Evolutionary conservation across 164 flowering plant genomes (phyloP).

Genomic region (Dillenia turbinata): DNA sequence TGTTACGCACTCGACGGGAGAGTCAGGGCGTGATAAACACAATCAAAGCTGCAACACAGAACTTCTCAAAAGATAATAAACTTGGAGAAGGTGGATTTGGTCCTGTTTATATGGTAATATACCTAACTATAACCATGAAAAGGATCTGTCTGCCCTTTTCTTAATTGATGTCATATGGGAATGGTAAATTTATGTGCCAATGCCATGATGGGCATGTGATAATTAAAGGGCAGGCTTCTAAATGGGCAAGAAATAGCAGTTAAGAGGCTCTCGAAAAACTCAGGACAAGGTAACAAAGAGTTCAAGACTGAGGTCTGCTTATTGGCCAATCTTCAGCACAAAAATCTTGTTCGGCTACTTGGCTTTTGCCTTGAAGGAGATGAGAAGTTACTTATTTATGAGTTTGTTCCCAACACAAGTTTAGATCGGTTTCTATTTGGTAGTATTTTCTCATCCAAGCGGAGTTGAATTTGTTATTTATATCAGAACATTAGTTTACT

Average conservation of each 20-base stretch:
- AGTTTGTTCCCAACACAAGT: conserved; percentile 33
- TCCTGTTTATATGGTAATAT: conserved; percentile 8
- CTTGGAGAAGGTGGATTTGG: conserved; percentile 40
- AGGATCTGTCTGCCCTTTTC: no score
- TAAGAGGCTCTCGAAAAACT: conserved; percentile 31
- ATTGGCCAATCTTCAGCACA: conserved; percentile 42
- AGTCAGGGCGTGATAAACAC: neutral
- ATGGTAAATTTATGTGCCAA: no score
- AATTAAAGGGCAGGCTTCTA: conserved; percentile 22
- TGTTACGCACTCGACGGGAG: no score
- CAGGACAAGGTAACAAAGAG: conserved; percentile 32
- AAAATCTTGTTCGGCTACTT: conserved; percentile 35
- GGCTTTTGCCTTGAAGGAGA: conserved; percentile 33
- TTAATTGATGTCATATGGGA: no score
- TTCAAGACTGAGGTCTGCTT: conserved; percentile 32
- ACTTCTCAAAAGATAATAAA: conserved; percentile 24
- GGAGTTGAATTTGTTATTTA: neutral
- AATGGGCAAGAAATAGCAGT: conserved; percentile 39
- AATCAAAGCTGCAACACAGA: conserved; percentile 22
- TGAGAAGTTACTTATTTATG: conserved; percentile 39
- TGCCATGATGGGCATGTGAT: no score
- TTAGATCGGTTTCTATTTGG: conserved; percentile 30
- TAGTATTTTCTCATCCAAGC: neutral
- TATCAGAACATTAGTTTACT: neutral
- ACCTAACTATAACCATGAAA: neutral